Evolutionary conservation across 2,329 filamentous ascomycete species (phyloP), one percentile per base, ranked within the genome.

Genomic region (Epichloe bromicola): DNA sequence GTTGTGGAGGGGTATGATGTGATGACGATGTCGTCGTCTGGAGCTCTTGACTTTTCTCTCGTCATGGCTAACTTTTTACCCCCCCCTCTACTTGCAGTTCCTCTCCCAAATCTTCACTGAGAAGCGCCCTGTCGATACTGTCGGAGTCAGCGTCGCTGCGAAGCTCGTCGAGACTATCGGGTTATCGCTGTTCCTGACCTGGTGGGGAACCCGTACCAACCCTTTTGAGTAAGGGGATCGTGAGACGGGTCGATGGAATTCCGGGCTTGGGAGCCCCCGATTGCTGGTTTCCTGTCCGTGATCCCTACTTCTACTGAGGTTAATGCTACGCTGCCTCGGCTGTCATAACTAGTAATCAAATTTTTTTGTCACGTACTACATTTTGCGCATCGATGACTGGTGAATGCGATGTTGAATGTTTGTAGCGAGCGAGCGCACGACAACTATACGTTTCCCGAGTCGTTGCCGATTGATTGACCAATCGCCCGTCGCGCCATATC

Each of bases 201-300:
- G 88, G 86, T 97, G 91, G 91, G 91, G 91, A 64, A 96, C 91
- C 64, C 85, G 86, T 66, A 93, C 88, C 72, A 91, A 89, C 75
- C 88, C 88, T 54, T 94, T 95, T 70, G 82, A 89, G 65, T 90
- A 85, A 51, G 40, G 45, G 15, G 19, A 23, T 19, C 1, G 17
- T 19, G 14, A 7, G 26, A 45, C 26, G 46, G 39, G 39, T 38
- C 4, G 15, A 45, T 39, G 45, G 8, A 15, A 41, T 37, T 37
- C 30, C 19, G 19, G 19, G 19, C 19, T 19, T 19, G 19, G 19
- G 19, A 19, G 19, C 19, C 19, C 19, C 19, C 19, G 19, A 19
- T 19, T 19, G 19, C 19, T 19, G 19, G 19, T 2, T 19, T 34
- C 17, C 37, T 14, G 41, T 39, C 23, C 34, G 41, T 19, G 20